Evolutionary conservation across 805 yeast genomes (phyloP).

Genomic region (Myxozyma vanderwaltii): DNA sequence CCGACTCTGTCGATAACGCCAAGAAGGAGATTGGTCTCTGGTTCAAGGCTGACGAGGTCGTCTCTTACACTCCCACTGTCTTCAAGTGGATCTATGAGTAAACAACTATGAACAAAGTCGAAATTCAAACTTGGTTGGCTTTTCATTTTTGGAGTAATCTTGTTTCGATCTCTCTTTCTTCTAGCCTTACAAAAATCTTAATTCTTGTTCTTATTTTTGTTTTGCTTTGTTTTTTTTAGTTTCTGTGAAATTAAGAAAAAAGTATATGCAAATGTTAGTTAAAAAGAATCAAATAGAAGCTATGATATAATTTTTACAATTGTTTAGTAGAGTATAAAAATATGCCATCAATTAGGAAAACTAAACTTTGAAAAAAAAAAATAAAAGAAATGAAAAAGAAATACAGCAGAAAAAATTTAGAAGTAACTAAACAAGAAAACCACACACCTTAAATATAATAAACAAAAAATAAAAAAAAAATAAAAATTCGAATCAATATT

Average conservation of each 20-base stretch:
- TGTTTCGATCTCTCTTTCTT: no score
- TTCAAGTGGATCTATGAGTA: conserved; percentile 84
- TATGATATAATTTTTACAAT: background rate
- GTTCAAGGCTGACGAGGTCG: conserved; percentile 97
- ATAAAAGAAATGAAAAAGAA: background rate
- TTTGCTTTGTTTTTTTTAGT: background rate
- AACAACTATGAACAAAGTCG: background rate
- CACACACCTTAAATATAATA: no score
- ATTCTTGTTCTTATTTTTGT: no score
- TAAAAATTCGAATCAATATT: no score
- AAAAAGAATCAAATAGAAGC: background rate
- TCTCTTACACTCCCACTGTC: conserved; percentile 84
- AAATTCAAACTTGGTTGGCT: background rate
- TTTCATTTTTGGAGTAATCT: background rate
- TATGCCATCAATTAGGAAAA: background rate
- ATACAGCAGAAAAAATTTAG: background rate
- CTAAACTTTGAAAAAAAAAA: background rate
- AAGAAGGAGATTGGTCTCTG: conserved; percentile 92
- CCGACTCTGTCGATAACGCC: conserved; percentile 98
- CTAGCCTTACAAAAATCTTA: no score
- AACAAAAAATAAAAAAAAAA: no score
- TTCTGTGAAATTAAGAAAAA: background rate
- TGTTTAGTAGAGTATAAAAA: background rate
- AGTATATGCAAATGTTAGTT: no score
- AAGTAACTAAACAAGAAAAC: no score